These are phyloP conservation scores for Phyllosticta ampelicida DNA, from an alignment of 2,329 filamentous ascomycete species.

Conservation along the genomic window DNA sequence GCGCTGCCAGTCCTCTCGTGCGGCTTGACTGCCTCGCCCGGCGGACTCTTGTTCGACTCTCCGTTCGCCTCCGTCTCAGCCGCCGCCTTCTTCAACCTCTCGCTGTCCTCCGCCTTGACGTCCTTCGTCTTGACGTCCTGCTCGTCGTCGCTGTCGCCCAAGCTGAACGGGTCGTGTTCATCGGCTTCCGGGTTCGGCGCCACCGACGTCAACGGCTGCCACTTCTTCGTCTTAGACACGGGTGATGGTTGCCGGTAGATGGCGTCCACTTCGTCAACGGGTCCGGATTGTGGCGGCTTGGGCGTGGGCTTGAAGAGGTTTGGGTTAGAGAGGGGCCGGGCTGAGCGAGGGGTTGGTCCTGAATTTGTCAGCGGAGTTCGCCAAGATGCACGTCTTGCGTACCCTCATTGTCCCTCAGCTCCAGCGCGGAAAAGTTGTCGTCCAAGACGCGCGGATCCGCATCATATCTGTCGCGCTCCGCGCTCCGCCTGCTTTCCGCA, in stretches of 20 bases:
- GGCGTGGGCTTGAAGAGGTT: slow-evolving; percentile 67
- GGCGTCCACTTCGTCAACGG: slow-evolving; percentile 68
- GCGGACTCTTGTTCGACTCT: slow-evolving; percentile 17
- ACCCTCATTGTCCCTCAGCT: slow-evolving; percentile 53
- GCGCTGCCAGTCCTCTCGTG: slow-evolving; percentile 32
- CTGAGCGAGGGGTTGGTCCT: slow-evolving; percentile 41
- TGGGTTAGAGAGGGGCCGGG: slow-evolving; percentile 61
- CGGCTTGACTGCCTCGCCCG: slow-evolving; percentile 22
- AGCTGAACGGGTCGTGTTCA: slow-evolving; percentile 88
- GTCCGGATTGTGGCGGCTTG: slow-evolving; percentile 43
- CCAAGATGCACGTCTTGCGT: not conserved
- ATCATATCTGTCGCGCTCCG: slow-evolving; percentile 86
- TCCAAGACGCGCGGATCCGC: slow-evolving; percentile 82
- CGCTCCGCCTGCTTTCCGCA: slow-evolving; percentile 49
- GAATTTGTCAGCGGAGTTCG: slow-evolving; percentile 16
- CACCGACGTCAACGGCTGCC: slow-evolving; percentile 83
- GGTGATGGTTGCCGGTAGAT: slow-evolving; percentile 48
- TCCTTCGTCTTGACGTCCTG: slow-evolving; percentile 63
- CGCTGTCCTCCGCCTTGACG: slow-evolving; percentile 41
- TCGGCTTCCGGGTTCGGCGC: slow-evolving; percentile 72
- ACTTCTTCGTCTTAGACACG: slow-evolving; percentile 67
- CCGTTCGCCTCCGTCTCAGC: slow-evolving; percentile 47
- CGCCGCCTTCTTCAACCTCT: slow-evolving; percentile 40
- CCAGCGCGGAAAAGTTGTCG: slow-evolving; percentile 70
- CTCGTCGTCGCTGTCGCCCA: slow-evolving; percentile 93